Percentiles rank a stretch among this genome's conserved stretches.
Evolutionary conservation across 768 basidiomycete genomes (phyloP).

Genomic region (Lyophyllum semitale): DNA sequence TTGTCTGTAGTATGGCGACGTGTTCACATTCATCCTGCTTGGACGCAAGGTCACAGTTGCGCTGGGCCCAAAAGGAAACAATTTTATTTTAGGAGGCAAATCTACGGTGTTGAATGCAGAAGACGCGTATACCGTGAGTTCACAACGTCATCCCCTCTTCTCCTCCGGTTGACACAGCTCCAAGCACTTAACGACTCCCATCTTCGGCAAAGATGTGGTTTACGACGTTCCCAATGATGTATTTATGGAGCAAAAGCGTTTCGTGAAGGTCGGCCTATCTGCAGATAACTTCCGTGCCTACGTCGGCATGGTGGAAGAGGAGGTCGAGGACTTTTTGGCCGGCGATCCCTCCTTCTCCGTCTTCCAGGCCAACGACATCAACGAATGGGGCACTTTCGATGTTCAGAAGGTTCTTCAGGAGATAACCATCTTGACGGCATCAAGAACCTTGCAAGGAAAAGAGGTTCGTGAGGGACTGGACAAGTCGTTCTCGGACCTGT

Average conservation of each 20-base stretch:
- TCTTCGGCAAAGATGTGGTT: conserved; percentile 97
- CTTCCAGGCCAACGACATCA: conserved; percentile 65
- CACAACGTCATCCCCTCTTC: background rate
- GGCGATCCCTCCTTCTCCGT: conserved; percentile 63
- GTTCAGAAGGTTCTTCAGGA: conserved; percentile 74
- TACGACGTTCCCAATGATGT: conserved; percentile 96
- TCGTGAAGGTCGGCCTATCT: conserved; percentile 94
- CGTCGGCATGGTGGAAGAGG: conserved; percentile 75
- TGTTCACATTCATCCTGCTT: conserved; percentile 94
- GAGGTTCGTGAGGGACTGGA: conserved; percentile 82
- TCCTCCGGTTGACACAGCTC: conserved; percentile 4
- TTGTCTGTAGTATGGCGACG: conserved; percentile 77
- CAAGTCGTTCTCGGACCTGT: conserved; percentile 82
- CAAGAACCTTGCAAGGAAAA: conserved; percentile 89
- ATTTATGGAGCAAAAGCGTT: conserved; percentile 99
- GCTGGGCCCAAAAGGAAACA: conserved; percentile 88
- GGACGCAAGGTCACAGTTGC: conserved; percentile 91
- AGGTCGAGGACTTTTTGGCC: conserved; percentile 70
- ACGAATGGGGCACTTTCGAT: conserved; percentile 81
- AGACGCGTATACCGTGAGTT: conserved; percentile 87
- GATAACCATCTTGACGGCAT: conserved; percentile 93
- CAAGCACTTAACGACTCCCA: conserved; percentile 88
- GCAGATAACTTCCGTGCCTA: conserved; percentile 90
- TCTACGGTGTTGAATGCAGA: conserved; percentile 91
- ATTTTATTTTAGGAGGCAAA: conserved; percentile 94